Conservation (phyloP, 305 asterid genomes). For the Nicotiana rustica region DNA sequence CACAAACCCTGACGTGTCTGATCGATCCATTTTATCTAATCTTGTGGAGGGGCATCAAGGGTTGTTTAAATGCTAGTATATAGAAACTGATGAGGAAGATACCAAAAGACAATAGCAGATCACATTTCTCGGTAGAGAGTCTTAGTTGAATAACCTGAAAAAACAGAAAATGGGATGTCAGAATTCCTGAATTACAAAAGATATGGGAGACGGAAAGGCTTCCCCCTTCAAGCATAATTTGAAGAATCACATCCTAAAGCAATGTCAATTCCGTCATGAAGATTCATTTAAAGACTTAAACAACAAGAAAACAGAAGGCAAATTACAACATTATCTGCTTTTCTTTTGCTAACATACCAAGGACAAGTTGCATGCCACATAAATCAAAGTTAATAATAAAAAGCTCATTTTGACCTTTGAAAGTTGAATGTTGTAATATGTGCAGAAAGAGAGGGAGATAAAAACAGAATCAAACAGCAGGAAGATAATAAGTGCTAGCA, state of each 20-base stretch:
- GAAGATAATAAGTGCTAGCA: background rate
- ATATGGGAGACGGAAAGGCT: background rate
- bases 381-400: slow-evolving; percentile 3
- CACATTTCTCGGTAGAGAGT: slow-evolving; percentile 4
- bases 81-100: slow-evolving; percentile 7
- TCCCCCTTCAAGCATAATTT: background rate
- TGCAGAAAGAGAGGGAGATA: slow-evolving; percentile 3
- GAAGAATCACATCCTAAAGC: background rate
- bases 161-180: background rate
- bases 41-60: slow-evolving; percentile 41
- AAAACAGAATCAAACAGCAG: background rate
- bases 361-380: background rate
- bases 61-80: slow-evolving; percentile 49
- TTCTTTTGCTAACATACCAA: slow-evolving; percentile 5
- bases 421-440: background rate
- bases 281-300: background rate
- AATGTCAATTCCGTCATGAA: slow-evolving; percentile 21
- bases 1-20: slow-evolving; percentile 90
- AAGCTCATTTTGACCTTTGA: background rate
- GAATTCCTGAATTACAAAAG: background rate
- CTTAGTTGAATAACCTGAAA: slow-evolving; percentile 24
- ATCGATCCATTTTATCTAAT: slow-evolving; percentile 71
- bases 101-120: background rate
- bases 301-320: background rate
- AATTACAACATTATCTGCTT: background rate